A percentile compares a stretch with the other conserved stretches of the same genome.
phyloP scores from a whole-genome alignment of 2,329 filamentous ascomycete species.

The Venturia effusa region DNA sequence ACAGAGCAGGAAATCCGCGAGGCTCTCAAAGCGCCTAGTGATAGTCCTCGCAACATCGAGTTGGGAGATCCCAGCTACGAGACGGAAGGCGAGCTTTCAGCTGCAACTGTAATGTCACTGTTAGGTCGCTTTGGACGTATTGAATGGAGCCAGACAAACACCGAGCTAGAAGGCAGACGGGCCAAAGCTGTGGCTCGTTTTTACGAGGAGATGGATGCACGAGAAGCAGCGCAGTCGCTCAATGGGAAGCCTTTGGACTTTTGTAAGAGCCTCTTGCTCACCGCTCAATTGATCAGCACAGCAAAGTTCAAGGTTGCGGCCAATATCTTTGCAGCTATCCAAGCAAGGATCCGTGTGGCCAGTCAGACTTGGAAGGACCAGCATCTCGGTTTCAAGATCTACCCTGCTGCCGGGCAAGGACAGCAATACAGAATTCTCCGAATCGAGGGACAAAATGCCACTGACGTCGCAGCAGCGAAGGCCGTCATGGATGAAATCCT shows the following conservation, averaged over 20 bases:
- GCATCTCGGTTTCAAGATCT: neutral
- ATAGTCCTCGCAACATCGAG: slow-evolving; percentile 1
- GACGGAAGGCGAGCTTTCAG: neutral
- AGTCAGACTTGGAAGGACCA: neutral
- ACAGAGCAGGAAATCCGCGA: neutral
- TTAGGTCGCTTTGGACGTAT: neutral
- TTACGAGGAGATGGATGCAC: neutral
- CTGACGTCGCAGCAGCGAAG: neutral
- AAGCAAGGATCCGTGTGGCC: neutral
- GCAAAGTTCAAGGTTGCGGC: slow-evolving; percentile 5
- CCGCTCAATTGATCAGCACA: neutral
- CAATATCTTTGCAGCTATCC: neutral
- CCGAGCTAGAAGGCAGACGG: slow-evolving; percentile 1
- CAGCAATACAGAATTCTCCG: neutral
- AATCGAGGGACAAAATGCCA: neutral
- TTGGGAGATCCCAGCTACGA: neutral
- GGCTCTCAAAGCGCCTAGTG: neutral
- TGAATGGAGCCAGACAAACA: neutral
- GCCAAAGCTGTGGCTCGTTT: neutral
- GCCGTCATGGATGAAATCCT: neutral
- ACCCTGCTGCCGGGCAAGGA: neutral
- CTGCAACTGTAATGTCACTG: neutral
- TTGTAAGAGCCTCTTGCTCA: neutral
- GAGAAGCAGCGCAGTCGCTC: neutral
- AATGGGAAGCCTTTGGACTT: neutral